A percentile compares a stretch with the other conserved stretches of the same genome.
Evolutionary conservation across 768 basidiomycete genomes (phyloP).

Genomic region (Cystofilobasidium bisporidii): DNA sequence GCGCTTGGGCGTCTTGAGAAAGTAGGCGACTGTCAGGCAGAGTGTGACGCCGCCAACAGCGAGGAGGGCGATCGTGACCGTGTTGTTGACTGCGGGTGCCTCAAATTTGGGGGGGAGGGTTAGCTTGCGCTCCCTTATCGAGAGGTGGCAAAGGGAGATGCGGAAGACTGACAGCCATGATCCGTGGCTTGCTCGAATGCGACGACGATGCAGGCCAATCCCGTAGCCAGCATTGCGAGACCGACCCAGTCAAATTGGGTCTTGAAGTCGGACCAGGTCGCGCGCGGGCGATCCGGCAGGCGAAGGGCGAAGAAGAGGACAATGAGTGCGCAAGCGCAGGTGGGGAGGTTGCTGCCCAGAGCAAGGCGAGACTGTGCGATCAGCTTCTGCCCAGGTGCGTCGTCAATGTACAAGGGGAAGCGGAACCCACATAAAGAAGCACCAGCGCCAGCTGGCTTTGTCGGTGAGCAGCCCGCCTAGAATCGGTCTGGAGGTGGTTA

Average conservation of each 20-base stretch:
- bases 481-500: too few relatives aligned
- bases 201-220: constrained; percentile 19
- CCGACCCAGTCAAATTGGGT: constrained; percentile 14
- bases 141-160: too few relatives aligned
- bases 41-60: not conserved
- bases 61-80: constrained; percentile 16
- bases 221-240: not conserved
- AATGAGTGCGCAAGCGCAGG: constrained; percentile 10
- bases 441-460: constrained; percentile 22
- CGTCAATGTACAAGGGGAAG: not conserved
- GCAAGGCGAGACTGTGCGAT: not conserved
- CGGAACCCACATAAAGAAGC: constrained; percentile 22
- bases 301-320: constrained; percentile 21
- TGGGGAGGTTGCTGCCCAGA: constrained; percentile 18
- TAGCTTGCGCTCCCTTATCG: too few relatives aligned
- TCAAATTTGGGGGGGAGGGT: not conserved
- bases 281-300: not conserved
- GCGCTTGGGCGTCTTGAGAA: constrained; percentile 13
- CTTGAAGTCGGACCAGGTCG: constrained; percentile 7
- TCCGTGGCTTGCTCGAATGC: constrained; percentile 25
- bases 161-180: constrained; percentile 10
- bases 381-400: not conserved
- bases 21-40: not conserved
- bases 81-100: not conserved
- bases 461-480: constrained; percentile 26